These are phyloP conservation scores for Kalmusia sp. DNA, from an alignment of 2,329 filamentous ascomycete species.

Conservation along the genomic window DNA sequence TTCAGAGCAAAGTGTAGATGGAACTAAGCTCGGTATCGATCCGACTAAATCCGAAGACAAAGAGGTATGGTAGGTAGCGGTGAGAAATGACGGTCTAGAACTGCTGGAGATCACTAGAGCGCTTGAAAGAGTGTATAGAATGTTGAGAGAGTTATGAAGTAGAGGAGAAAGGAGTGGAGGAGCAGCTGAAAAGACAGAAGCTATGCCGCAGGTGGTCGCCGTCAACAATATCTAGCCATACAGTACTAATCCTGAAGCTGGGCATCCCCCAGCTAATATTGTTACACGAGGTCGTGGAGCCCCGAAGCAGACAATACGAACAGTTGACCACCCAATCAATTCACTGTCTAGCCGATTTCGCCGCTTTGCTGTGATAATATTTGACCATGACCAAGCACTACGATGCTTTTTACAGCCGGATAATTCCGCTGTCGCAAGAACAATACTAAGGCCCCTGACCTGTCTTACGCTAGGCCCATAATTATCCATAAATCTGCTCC, in stretches of 20 bases:
- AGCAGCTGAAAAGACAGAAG: background rate
- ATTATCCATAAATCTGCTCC: background rate
- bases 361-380: background rate
- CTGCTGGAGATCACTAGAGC: background rate
- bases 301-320: conserved; percentile 17
- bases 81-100: background rate
- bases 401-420: background rate
- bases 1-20: background rate
- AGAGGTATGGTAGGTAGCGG: background rate
- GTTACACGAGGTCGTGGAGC: background rate
- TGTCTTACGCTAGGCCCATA: background rate
- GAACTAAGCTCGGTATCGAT: conserved; percentile 4
- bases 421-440: background rate
- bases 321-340: background rate
- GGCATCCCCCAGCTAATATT: background rate
- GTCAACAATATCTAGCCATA: conserved; percentile 10
- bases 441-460: conserved; percentile 1
- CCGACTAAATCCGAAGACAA: conserved; percentile 13
- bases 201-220: background rate
- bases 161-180: background rate
- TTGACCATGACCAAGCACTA: background rate
- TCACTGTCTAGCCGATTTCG: background rate
- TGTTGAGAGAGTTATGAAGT: background rate
- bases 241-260: conserved; percentile 6
- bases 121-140: background rate